Base-by-base conservation (phyloP, 176 grass and related monocot genomes). In the Saccharum spontaneum region DNA sequence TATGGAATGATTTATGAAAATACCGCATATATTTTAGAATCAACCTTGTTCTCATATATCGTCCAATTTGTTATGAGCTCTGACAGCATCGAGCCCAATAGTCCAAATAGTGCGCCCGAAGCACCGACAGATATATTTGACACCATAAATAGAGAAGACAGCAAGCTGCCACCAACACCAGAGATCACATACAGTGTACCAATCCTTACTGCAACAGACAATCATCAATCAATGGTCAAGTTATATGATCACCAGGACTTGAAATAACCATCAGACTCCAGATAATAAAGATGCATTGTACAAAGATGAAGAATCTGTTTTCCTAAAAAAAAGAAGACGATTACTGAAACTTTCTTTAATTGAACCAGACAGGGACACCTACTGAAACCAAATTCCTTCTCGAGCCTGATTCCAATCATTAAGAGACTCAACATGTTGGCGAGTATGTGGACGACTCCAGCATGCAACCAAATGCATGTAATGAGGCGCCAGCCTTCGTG, bases 31-130 rank as follows among this genome's bases (percentile, higher is more conserved):
- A 77, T 50, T 63, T 83, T 48, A 69, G 49, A 70, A 73, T 26
- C 13, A 63, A 86, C 97, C 97, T 99, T 99, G 48, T 99, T 99
- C 86, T 91, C 97, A 79, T 99, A 99, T 79, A 94, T 95, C 12
- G 91, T 96, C 97, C 93, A 99, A 74, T 99, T 99, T 16, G 97
- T 99, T 90, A 99, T 90, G 36, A 99, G 93, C 75, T 99, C 97
- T 43, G 97, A 99, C 41, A 99, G 84, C 91, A 95, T 95, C 18
- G 93, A 95, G 44, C 97, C 97, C 72, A 99, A 77, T 73, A 99
- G 86, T 82, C 97, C 97, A 84, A 99, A 96, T 66, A 99, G 86
- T 91, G 97, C 97, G 86, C 97, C 97, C 65, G 97, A 99, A 52
- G 93, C 97, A 30, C 97, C 97, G 72, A 99, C 97, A 38, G 97